phyloP scores from a whole-genome alignment of 495 filamentous ascomycete species.

The Trichoderma erinaceum region DNA sequence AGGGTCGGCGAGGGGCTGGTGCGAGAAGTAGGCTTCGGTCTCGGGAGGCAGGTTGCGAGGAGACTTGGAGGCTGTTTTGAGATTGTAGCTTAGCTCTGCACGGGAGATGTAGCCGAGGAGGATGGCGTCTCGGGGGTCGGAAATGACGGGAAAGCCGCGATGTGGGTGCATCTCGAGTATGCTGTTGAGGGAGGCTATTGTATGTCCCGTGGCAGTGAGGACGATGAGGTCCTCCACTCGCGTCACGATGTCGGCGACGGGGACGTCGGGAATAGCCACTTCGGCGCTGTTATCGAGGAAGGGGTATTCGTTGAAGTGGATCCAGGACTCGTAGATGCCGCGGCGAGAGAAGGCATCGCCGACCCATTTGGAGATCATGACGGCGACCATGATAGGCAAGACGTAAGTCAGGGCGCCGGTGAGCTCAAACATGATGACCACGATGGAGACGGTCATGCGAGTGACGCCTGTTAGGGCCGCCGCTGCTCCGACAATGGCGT shows the following conservation, averaged over 20 bases:
- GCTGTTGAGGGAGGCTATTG: constrained; percentile 63
- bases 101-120: constrained; percentile 92
- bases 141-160: constrained; percentile 89
- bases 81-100: constrained; percentile 76
- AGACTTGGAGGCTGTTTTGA: constrained; percentile 51
- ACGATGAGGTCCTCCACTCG: constrained; percentile 83
- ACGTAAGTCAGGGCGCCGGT: constrained; percentile 95
- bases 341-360: constrained; percentile 91
- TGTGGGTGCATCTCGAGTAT: constrained; percentile 69
- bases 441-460: constrained; percentile 93
- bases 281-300: constrained; percentile 94
- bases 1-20: constrained; percentile 75
- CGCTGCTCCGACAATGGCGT: constrained; percentile 96
- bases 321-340: constrained; percentile 98
- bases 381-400: constrained; percentile 98
- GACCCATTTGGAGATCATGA: constrained; percentile 98
- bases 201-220: constrained; percentile 80
- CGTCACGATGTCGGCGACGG: constrained; percentile 83
- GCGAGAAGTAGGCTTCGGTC: constrained; percentile 77
- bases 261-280: constrained; percentile 70
- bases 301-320: constrained; percentile 91
- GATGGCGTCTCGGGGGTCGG: constrained; percentile 63
- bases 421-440: constrained; percentile 98
- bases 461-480: constrained; percentile 94
- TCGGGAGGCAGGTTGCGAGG: constrained; percentile 56